A percentile compares a stretch with the other conserved stretches of the same genome.
Evolutionary conservation across 2,329 filamentous ascomycete genomes (phyloP).

Genomic region (Pyrenochaeta sp.): DNA sequence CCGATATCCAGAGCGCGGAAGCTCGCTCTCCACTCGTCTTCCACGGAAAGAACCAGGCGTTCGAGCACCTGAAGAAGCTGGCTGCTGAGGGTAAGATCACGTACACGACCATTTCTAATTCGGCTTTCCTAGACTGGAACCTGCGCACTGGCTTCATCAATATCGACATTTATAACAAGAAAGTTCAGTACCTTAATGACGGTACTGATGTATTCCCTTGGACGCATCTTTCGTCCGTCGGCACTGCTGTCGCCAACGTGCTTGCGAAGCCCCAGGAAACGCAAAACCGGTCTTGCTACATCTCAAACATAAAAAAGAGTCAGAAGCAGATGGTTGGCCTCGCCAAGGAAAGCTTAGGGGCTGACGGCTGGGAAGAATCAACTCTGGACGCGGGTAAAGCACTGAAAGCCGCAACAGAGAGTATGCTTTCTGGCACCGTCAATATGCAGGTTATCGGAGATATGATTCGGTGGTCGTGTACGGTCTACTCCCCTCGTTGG

Average conservation of each 20-base stretch:
- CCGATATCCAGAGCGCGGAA: conserved; percentile 11
- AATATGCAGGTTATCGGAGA: conserved; percentile 10
- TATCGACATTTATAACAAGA: conserved; percentile 11
- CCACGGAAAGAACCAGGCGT: conserved; percentile 14
- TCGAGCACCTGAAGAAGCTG: conserved; percentile 12
- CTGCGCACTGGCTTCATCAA: conserved; percentile 13
- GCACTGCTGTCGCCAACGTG: conserved; percentile 4
- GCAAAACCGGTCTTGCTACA: conserved; percentile 14
- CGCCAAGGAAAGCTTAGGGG: conserved; percentile 8
- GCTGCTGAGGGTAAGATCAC: conserved; percentile 10
- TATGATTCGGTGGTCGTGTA: conserved; percentile 12
- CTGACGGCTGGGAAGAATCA: conserved; percentile 10
- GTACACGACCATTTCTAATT: conserved; percentile 15
- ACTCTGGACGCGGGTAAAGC: conserved; percentile 2
- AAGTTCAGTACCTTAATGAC: conserved; percentile 11
- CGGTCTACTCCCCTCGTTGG: conserved; percentile 2
- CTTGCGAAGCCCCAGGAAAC: conserved; percentile 11
- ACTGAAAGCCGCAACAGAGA: conserved; percentile 2
- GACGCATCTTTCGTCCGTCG: conserved; percentile 9
- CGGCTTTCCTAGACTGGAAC: conserved; percentile 18
- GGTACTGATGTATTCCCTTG: conserved; percentile 5
- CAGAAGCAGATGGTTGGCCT: conserved; percentile 15
- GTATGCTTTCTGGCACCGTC: conserved; percentile 4
- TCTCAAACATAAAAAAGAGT: conserved; percentile 12
- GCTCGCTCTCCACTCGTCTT: conserved; percentile 11